Conservation (phyloP, 2,329 filamentous ascomycete species). For the Neoarthrinium moseri region DNA sequence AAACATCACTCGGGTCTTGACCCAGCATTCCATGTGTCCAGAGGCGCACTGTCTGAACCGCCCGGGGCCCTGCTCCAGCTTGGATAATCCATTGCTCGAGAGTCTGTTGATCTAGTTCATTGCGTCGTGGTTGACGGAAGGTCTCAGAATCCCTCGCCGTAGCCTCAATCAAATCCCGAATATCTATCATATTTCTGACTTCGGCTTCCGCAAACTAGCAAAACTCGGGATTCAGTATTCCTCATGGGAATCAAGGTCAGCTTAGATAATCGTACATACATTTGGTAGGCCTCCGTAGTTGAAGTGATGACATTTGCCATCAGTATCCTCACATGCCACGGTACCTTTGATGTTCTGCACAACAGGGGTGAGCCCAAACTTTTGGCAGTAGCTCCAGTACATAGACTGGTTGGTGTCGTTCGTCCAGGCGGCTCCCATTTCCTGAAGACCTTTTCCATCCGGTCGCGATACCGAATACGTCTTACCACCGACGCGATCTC, state of each 20-base stretch:
- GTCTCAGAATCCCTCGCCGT: constrained; percentile 25
- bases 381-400: constrained; percentile 38
- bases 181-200: constrained; percentile 5
- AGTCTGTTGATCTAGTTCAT: constrained; percentile 21
- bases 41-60: constrained; percentile 12
- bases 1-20: constrained; percentile 42
- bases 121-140: constrained; percentile 16
- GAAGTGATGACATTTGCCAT: constrained; percentile 16
- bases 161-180: constrained; percentile 25
- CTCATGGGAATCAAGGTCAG: too few species aligned
- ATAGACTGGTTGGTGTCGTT: constrained; percentile 52
- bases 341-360: constrained; percentile 47
- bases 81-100: constrained; percentile 28
- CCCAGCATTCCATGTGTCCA: constrained; percentile 25
- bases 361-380: constrained; percentile 41
- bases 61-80: constrained; percentile 15
- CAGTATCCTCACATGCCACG: constrained; percentile 25
- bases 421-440: constrained; percentile 59
- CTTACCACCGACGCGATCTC: constrained; percentile 51
- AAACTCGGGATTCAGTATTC: too few species aligned
- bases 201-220: constrained; percentile 10
- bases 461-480: constrained; percentile 37
- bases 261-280: constrained; percentile 8
- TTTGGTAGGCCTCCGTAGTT: constrained; percentile 17
- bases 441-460: constrained; percentile 36